Evolutionary conservation across 352 stramenopile genomes (phyloP).

Genomic region (Globisporangium acanthophoron): DNA sequence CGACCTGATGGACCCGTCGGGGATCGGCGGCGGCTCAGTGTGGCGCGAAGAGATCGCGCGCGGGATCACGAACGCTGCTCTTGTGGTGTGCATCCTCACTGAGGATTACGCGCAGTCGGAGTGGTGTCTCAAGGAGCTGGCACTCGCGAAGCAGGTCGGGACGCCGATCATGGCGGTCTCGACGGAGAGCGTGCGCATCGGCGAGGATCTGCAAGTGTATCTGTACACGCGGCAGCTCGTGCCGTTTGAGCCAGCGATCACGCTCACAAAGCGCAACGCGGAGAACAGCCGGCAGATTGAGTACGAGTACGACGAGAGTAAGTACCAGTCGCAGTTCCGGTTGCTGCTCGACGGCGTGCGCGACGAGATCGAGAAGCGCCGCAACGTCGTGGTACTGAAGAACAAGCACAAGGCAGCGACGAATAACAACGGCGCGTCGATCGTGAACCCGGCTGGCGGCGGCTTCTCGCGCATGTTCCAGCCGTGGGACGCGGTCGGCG

Average conservation of each 20-base stretch:
- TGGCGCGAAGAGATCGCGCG: conserved; percentile 81
- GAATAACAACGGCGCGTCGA: conserved; percentile 22
- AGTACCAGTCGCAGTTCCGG: conserved; percentile 70
- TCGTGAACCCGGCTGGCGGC: conserved; percentile 13
- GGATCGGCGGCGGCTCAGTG: conserved; percentile 73
- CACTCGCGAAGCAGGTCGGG: conserved; percentile 72
- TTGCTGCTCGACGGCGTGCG: conserved; percentile 74
- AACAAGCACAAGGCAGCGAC: conserved; percentile 29
- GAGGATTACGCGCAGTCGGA: conserved; percentile 77
- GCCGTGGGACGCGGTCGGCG: conserved; percentile 38
- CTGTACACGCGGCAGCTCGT: conserved; percentile 80
- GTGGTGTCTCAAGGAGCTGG: conserved; percentile 83
- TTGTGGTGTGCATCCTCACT: conserved; percentile 74
- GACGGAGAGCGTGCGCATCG: conserved; percentile 55
- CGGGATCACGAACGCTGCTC: conserved; percentile 67
- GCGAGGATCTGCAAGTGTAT: conserved; percentile 77
- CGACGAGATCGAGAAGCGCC: conserved; percentile 80
- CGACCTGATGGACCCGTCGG: conserved; percentile 81
- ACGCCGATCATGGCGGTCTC: conserved; percentile 76
- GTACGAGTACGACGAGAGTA: conserved; percentile 72
- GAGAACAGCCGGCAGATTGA: conserved; percentile 63
- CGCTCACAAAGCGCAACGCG: conserved; percentile 35
- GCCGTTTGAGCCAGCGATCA: conserved; percentile 71
- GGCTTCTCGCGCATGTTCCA: conserved; percentile 60
- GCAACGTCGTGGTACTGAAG: conserved; percentile 32